Evolutionary conservation across 2,329 filamentous ascomycete species (phyloP), one percentile per base, ranked within the genome.

Genomic region (Phaeosphaeriaceae sp.): DNA sequence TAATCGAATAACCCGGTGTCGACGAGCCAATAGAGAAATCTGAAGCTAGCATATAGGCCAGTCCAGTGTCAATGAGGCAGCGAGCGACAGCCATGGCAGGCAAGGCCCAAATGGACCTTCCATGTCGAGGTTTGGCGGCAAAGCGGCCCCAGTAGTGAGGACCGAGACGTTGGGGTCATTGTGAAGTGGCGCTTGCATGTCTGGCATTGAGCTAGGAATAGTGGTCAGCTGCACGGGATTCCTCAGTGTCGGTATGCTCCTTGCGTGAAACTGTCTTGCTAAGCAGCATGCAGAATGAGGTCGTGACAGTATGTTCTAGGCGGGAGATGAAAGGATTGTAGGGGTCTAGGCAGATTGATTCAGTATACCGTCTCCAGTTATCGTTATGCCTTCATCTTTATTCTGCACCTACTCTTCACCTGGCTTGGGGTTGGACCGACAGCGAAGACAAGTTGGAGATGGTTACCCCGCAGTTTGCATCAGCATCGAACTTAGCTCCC

Each of bases 391-490:
- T 3, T 15, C 13, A 15, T 36, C 31, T 3, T 36, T 36, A 15
- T 36, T 36, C 31, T 13, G 6, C 11, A 13, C 13, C 13, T 11
- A 7, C 9, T 13, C 3, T 11, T 11, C 13, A 36, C 31, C 13
- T 36, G 9, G 31, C 31, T 13, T 7, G 31, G 13, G 13, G 31
- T 36, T 36, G 7, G 31, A 36, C 6, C 31, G 31, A 36, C 6
- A 15, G 11, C 31, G 11, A 36, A 36, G 31, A 11, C 11, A 11
- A 36, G 13, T 3, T 36, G 27, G 25, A 20, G 31, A 49, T 42
- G 10, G 21, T 54, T 70, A 70, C 68, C 68, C 68, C 68, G 66
- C 68, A 69, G 50, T 54, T 57, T 53, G 52, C 45, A 46, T 53
- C 56, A 62, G 53, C 51, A 61, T 42, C 47, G 45, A 40, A 51